A percentile compares a stretch with the other conserved stretches of the same genome.
Evolutionary conservation across 179 eudicot species (phyloP).

Genomic region (Carnegiea gigantea): DNA sequence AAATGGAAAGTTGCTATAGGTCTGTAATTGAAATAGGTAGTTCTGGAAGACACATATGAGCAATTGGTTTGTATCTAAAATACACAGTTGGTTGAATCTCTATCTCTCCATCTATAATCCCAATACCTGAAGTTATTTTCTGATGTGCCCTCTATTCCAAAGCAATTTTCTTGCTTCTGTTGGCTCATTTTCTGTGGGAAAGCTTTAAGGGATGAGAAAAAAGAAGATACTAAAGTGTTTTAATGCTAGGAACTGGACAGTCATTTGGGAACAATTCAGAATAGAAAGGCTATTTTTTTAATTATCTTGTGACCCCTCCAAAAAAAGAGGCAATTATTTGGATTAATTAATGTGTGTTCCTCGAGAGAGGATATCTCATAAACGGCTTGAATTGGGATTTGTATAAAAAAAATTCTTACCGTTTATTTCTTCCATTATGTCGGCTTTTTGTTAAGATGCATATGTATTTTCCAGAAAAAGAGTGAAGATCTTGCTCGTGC

Average conservation of each 20-base stretch:
- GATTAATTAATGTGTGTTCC: neutral
- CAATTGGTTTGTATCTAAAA: neutral
- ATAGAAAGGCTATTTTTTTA: neutral
- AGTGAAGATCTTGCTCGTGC: constrained; percentile 69
- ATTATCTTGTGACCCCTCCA: neutral
- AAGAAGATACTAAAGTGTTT: neutral
- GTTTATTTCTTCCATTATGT: constrained; percentile 12
- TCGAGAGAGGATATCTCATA: neutral
- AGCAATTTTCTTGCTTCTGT: neutral
- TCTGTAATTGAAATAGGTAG: neutral
- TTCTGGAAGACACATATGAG: constrained; percentile 5
- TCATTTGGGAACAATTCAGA: neutral
- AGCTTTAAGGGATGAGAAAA: neutral
- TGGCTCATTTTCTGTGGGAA: neutral
- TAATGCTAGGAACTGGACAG: neutral
- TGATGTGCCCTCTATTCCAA: neutral
- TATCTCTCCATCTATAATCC: neutral
- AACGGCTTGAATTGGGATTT: neutral
- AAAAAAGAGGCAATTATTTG: constrained; percentile 5
- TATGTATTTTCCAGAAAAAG: constrained; percentile 46
- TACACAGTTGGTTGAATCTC: neutral
- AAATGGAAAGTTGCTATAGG: neutral
- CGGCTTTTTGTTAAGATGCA: constrained; percentile 17
- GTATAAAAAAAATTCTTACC: neutral
- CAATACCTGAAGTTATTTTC: neutral